phyloP scores from a whole-genome alignment of 768 basidiomycete species.

The Lactifluus volemus region DNA sequence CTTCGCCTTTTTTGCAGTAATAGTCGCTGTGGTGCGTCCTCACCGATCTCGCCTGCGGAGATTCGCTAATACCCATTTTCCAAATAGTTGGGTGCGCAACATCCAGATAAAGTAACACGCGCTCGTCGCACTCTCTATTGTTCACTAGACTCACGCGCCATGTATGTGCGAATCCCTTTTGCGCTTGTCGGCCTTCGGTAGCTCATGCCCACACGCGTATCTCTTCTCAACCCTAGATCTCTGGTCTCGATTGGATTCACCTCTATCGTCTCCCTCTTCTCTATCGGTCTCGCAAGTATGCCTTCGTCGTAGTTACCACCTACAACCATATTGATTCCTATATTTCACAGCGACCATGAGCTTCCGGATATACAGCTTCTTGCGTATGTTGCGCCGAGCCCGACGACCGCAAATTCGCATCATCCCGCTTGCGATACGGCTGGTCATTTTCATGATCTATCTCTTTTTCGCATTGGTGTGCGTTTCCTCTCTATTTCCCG shows the following conservation, averaged over 20 bases:
- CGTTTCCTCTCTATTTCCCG: neutral
- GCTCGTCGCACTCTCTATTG: slow-evolving; percentile 4
- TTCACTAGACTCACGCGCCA: neutral
- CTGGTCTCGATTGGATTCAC: slow-evolving; percentile 1
- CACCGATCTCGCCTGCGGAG: neutral
- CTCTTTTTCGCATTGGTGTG: neutral
- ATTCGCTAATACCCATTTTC: neutral
- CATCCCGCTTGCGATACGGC: slow-evolving; percentile 1
- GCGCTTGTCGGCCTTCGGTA: neutral
- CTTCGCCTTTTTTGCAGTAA: neutral
- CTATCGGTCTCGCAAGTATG: neutral
- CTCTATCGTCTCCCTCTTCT: neutral
- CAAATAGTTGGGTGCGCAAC: neutral
- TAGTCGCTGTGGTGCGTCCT: neutral
- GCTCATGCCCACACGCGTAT: neutral
- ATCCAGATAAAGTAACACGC: neutral
- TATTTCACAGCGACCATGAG: neutral
- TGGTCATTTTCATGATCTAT: slow-evolving; percentile 1
- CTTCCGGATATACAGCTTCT: neutral
- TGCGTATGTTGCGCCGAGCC: neutral
- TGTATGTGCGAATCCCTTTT: neutral
- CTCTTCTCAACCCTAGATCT: neutral
- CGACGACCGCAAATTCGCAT: neutral
- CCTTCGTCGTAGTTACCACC: neutral
- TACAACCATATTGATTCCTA: neutral